A percentile compares a stretch with the other conserved stretches of the same genome.
Evolutionary conservation across 2,329 filamentous ascomycete species (phyloP).

Genomic region (Rhinocladiella similis): DNA sequence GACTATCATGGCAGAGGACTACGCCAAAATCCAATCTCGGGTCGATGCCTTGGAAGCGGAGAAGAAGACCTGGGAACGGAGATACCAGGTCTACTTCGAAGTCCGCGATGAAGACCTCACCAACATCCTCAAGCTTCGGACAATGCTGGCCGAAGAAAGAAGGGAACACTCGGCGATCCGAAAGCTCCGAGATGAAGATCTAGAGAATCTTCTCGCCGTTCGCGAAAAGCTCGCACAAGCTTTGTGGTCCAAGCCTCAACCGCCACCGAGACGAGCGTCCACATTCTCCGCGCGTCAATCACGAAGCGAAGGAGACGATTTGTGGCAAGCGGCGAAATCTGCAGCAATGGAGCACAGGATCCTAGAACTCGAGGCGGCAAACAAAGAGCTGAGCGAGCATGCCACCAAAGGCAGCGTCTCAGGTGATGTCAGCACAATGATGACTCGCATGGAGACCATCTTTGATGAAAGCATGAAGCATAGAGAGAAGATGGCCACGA

Average conservation of each 20-base stretch:
- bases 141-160: slow-evolving; percentile 40
- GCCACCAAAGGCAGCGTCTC: slow-evolving; percentile 13
- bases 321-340: slow-evolving; percentile 43
- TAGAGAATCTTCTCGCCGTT: slow-evolving; percentile 41
- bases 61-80: slow-evolving; percentile 37
- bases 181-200: slow-evolving; percentile 43
- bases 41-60: slow-evolving; percentile 39
- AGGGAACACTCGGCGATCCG: slow-evolving; percentile 41
- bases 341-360: slow-evolving; percentile 45
- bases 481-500: slow-evolving; percentile 38
- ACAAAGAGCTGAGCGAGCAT: slow-evolving; percentile 37
- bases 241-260: slow-evolving; percentile 34
- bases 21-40: slow-evolving; percentile 33
- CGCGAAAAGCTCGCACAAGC: slow-evolving; percentile 42
- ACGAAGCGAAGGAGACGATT: slow-evolving; percentile 36
- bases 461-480: slow-evolving; percentile 42
- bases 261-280: slow-evolving; percentile 15
- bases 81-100: slow-evolving; percentile 43
- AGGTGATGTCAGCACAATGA: slow-evolving; percentile 12
- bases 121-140: slow-evolving; percentile 45
- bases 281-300: slow-evolving; percentile 28
- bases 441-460: slow-evolving; percentile 39
- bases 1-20: slow-evolving; percentile 40
- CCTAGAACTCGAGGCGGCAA: slow-evolving; percentile 43
- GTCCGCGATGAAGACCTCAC: slow-evolving; percentile 45